Conservation (phyloP, 495 filamentous ascomycete genomes). For the Neurospora sp. region DNA sequence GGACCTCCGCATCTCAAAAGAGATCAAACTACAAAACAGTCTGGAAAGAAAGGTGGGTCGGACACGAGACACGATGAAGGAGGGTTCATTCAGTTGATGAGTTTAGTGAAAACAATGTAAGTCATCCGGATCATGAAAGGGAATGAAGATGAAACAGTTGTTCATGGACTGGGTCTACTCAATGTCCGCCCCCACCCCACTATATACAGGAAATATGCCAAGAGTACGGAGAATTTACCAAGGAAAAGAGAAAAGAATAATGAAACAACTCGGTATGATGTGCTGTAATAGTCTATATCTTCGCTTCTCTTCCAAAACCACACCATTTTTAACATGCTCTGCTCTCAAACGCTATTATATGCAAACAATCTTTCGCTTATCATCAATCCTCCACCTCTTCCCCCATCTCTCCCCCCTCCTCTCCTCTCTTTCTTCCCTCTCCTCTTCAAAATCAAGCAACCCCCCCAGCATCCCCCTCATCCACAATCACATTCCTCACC, state of each 20-base stretch:
- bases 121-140: no score
- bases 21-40: no score
- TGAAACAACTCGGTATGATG: not conserved
- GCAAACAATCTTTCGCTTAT: not conserved
- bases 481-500: constrained; percentile 73
- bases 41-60: no score
- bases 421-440: not conserved
- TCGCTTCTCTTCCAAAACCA: not conserved
- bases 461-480: constrained; percentile 17
- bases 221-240: not conserved
- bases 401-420: no score
- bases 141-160: no score
- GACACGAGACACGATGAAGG: not conserved
- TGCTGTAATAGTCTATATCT: not conserved
- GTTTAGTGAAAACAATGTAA: no score
- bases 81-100: no score
- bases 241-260: not conserved
- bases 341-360: not conserved
- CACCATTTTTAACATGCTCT: not conserved
- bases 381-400: not conserved
- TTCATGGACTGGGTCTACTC: not conserved
- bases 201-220: not conserved
- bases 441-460: not conserved
- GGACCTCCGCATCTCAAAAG: not conserved
- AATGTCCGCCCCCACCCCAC: not conserved